A percentile compares a stretch with the other conserved stretches of the same genome.
Evolutionary conservation across 202 grass and related monocot species (phyloP).

Genomic region (Hordeum pubiflorum): DNA sequence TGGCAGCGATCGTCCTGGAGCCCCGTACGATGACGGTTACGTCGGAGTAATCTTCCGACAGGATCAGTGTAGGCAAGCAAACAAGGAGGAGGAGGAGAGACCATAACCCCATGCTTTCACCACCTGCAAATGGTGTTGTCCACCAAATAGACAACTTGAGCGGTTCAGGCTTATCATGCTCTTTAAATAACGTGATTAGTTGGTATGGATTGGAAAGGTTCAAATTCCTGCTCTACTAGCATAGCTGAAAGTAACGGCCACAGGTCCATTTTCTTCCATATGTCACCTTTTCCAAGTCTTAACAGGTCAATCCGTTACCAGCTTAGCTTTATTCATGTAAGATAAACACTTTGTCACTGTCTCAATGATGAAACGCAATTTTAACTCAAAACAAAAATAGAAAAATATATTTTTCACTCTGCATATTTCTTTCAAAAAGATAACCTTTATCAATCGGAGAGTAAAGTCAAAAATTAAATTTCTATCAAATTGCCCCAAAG

Average conservation of each 20-base stretch:
- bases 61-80: constrained; percentile 24
- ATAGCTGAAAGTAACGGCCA: constrained; percentile 30
- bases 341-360: background rate
- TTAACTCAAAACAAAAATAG: background rate
- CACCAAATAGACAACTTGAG: constrained; percentile 16
- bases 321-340: constrained; percentile 12
- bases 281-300: constrained; percentile 13
- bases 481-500: background rate
- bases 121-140: constrained; percentile 32
- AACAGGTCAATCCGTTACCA: constrained; percentile 21
- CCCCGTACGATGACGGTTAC: constrained; percentile 66
- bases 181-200: constrained; percentile 10
- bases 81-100: constrained; percentile 43
- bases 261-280: background rate
- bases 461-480: background rate
- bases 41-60: constrained; percentile 56
- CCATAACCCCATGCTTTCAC: constrained; percentile 40
- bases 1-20: constrained; percentile 52
- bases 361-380: constrained; percentile 2
- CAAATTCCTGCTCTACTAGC: background rate
- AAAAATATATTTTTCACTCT: background rate
- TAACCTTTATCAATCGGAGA: background rate
- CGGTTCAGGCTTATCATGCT: constrained; percentile 11
- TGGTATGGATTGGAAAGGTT: constrained; percentile 16
- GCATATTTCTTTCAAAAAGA: background rate